phyloP scores from a whole-genome alignment of 441 rosid species.

The Adansonia madagascariensis region DNA sequence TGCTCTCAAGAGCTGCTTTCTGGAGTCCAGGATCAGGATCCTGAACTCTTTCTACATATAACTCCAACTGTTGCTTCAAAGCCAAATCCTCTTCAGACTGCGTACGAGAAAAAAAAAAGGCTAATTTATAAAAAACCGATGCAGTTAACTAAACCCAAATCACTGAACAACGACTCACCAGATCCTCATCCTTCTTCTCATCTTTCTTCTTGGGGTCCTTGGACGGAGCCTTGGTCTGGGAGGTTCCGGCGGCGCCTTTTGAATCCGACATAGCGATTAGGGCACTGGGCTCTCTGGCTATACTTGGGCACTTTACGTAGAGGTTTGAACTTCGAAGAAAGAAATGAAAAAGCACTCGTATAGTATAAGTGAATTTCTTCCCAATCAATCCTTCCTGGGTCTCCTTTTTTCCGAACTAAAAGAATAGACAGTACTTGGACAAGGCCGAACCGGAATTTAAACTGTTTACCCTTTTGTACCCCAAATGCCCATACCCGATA shows the following conservation, averaged over 20 bases:
- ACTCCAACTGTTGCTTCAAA: slow-evolving; percentile 86
- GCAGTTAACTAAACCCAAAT: not conserved
- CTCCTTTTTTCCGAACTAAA: not conserved
- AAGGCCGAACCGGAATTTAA: not conserved
- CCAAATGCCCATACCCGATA: not conserved
- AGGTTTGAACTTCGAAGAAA: slow-evolving; percentile 18
- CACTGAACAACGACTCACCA: slow-evolving; percentile 47
- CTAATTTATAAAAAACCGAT: not conserved
- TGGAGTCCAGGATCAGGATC: slow-evolving; percentile 85
- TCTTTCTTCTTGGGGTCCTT: slow-evolving; percentile 91
- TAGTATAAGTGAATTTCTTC: not conserved
- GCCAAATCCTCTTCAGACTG: slow-evolving; percentile 96
- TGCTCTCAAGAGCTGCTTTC: slow-evolving; percentile 88
- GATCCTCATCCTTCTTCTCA: slow-evolving; percentile 82
- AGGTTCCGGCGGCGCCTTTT: slow-evolving; percentile 49
- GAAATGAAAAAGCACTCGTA: not conserved
- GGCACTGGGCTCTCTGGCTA: not conserved
- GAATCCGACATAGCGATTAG: slow-evolving; percentile 38
- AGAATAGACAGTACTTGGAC: not conserved
- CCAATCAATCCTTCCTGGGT: not conserved
- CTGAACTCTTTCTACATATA: slow-evolving; percentile 91
- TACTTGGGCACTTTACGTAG: not conserved
- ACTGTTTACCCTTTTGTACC: not conserved
- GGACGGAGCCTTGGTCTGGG: slow-evolving; percentile 68
- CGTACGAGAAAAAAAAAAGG: slow-evolving; percentile 18